Evolutionary conservation across 768 basidiomycete genomes (phyloP), one percentile per base, ranked within the genome.

Genomic region (Dendrothele bispora): DNA sequence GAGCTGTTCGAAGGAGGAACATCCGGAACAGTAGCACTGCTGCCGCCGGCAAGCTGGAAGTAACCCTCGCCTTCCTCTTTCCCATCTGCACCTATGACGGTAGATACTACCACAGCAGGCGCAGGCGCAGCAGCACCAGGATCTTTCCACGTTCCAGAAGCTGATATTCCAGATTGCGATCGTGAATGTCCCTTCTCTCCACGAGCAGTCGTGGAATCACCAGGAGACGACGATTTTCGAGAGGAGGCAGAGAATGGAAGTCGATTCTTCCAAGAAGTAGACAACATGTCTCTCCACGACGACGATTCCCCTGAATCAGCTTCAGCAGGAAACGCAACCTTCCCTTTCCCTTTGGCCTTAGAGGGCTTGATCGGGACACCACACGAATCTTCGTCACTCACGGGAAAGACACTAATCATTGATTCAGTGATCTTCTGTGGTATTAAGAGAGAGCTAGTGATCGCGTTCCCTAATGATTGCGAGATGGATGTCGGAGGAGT

Each of bases 401-500:
- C 30, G n/a, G n/a, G 30, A 32, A 10, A 10, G n/a, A 10, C 30
- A 32, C 10, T n/a, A 32, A n/a, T n/a, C 30, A 32, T 32, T 10
- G 10, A 32, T 10, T n/a, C 30, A 32, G 10, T n/a, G n/a, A 32
- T 32, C 30, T 32, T 10, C 10, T 32, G 10, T 32, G 30, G 30
- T n/a, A n/a, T n/a, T n/a, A n/a, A n/a, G n/a, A n/a, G 30, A 32
- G 10, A 32, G 30, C 30, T 32, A 32, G 30, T 32, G n/a, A 32
- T 32, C 32, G 74, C 71, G 47, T 72, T 73, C 15, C 74, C 74
- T 10, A 80, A 65, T 4, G 65, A 81, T 58, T 70, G 72, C 27
- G 67, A 78, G 46, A 72, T 63, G 4, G 82, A 82, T 15, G 81
- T 83, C 11, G 79, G 80, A 4, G 81, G 82, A 8, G 79, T 83